Evolutionary conservation across 2,329 filamentous ascomycete genomes (phyloP), one percentile per base, ranked within the genome.

Genomic region (Aspergillus candidus): DNA sequence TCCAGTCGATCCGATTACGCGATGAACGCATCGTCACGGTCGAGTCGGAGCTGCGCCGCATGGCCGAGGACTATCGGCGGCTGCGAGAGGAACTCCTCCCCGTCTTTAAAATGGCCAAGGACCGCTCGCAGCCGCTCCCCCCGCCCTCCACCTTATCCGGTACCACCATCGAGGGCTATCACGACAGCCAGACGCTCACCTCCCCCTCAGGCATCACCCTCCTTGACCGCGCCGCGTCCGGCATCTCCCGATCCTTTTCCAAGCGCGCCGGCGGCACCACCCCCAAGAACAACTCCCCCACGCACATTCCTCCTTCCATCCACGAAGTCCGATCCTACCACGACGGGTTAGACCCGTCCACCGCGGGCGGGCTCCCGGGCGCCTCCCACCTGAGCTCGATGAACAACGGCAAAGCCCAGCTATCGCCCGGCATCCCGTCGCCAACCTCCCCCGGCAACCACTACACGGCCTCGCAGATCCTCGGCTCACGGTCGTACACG

Each of bases 1-100:
- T 95, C 49, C 86, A 91, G 59, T 89, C 94, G 50, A 82, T 98
- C 36, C 83, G 87, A 53, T 74, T 94, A 51, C 86, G 93, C 54
- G 93, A 98, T 65, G 88, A 96, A 69, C 83, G 89, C 47, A 91
- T 97, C 70, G 82, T 80, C 52, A 74, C 86, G 35, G 79, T 91
- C 18, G 91, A 97, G 66, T 78, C 83, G 46, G 89, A 97, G 61
- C 70, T 97, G 60, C 82, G 86, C 50, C 82, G 85, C 49, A 78
- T 97, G 58, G 84, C 84, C 11, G 88, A 96, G 33, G 90, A 97
- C 62, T 95, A 94, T 63, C 79, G 86, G 55, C 84, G 88, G 54
- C 70, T 98, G 51, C 79, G 93, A 44, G 91, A 97, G 66, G 93
- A 98, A 61, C 81, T 96, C 60, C 75, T 97, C 29, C 91, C 93